Conservation (phyloP, 2,329 filamentous ascomycete species). For the Claviceps digitariae region DNA sequence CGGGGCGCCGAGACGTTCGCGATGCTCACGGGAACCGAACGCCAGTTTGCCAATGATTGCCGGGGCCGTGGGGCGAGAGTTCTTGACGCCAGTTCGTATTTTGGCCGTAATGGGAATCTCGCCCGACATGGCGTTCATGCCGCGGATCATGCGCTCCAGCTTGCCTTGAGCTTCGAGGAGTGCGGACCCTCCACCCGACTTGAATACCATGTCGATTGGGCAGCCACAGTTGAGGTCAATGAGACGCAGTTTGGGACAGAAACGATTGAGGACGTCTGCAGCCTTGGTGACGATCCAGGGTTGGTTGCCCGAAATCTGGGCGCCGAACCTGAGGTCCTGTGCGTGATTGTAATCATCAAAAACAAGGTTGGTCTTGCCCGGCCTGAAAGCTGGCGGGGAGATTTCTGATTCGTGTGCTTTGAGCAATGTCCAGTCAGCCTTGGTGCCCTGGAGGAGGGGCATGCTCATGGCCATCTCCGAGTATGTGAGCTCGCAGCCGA, state of each 20-base stretch:
- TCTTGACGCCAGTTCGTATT: conserved; percentile 81
- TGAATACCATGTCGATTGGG: conserved; percentile 87
- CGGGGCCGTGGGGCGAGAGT: conserved; percentile 63
- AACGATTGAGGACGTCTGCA: conserved; percentile 63
- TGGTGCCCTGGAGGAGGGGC: conserved; percentile 78
- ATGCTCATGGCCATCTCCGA: conserved; percentile 96
- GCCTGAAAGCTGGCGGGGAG: conserved; percentile 52
- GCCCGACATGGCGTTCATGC: conserved; percentile 88
- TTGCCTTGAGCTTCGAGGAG: conserved; percentile 81
- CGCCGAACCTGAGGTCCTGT: conserved; percentile 77
- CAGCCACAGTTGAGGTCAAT: conserved; percentile 96
- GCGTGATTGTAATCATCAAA: conserved; percentile 70
- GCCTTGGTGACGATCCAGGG: conserved; percentile 84
- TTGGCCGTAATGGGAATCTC: conserved; percentile 90
- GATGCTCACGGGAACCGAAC: conserved; percentile 62
- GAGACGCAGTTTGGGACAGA: conserved; percentile 72
- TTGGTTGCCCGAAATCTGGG: conserved; percentile 84
- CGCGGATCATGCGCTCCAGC: conserved; percentile 84
- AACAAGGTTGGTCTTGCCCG: conserved; percentile 30
- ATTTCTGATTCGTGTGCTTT: conserved; percentile 82
- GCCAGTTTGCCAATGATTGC: conserved; percentile 74
- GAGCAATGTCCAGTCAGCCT: conserved; percentile 88
- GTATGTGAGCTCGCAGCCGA: conserved; percentile 88
- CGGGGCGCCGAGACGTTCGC: conserved; percentile 56
- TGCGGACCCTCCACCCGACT: conserved; percentile 77